Percentiles rank a stretch among this genome's conserved stretches.
Evolutionary conservation across 2,329 filamentous ascomycete species (phyloP).

Genomic region (Ascochyta lentis): DNA sequence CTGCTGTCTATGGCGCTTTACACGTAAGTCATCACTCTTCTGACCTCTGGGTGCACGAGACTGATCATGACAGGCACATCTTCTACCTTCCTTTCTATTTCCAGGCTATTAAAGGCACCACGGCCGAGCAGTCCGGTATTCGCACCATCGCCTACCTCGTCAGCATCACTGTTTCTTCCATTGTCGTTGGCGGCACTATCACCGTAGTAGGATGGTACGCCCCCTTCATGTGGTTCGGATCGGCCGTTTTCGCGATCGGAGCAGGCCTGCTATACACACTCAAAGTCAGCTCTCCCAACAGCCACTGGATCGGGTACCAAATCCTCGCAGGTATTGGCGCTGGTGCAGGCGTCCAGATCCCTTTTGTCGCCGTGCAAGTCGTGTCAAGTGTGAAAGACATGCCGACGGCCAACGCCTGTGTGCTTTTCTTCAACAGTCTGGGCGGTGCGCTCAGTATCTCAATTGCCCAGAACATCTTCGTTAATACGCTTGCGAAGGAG

Average conservation of each 20-base stretch:
- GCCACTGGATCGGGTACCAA: constrained; percentile 52
- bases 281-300: constrained; percentile 28
- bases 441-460: constrained; percentile 71
- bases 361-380: constrained; percentile 54
- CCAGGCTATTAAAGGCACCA: constrained; percentile 52
- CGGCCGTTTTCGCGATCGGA: constrained; percentile 46
- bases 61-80: constrained; percentile 32
- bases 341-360: constrained; percentile 53
- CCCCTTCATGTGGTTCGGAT: constrained; percentile 49
- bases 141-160: constrained; percentile 45
- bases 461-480: constrained; percentile 71
- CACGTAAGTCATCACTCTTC: constrained; percentile 29
- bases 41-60: not conserved
- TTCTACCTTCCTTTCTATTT: constrained; percentile 53
- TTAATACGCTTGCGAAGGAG: constrained; percentile 65
- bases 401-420: constrained; percentile 52
- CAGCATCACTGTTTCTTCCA: constrained; percentile 34
- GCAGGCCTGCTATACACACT: constrained; percentile 49
- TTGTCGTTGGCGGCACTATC: constrained; percentile 38
- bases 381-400: constrained; percentile 50
- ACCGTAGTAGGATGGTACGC: constrained; percentile 41
- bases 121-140: constrained; percentile 47
- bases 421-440: constrained; percentile 68
- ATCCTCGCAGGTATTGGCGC: constrained; percentile 49
- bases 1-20: constrained; percentile 50